These are phyloP conservation scores for Ustilago hordei DNA, from an alignment of 1,284 basidiomycete species.

Conservation along the genomic window DNA sequence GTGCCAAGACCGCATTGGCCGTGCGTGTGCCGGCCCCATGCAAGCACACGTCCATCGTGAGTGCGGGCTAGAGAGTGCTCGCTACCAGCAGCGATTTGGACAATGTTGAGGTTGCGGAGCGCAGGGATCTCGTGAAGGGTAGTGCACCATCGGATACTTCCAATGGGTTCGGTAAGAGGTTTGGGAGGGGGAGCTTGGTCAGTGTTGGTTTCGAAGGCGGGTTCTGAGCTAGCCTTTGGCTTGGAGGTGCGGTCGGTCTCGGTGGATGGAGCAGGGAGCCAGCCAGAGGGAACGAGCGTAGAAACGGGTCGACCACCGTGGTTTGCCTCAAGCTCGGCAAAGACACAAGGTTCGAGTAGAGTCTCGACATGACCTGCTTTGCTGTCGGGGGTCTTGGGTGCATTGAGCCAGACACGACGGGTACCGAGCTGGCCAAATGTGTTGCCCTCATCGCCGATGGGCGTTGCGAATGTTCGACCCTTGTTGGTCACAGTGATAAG, in stretches of 20 bases:
- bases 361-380: constrained; percentile 71
- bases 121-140: constrained; percentile 83
- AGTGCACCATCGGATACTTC: constrained; percentile 78
- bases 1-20: constrained; percentile 86
- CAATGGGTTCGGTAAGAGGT: constrained; percentile 68
- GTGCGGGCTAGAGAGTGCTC: constrained; percentile 77
- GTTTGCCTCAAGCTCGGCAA: constrained; percentile 62
- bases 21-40: constrained; percentile 63
- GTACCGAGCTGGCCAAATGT: constrained; percentile 83
- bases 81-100: constrained; percentile 80
- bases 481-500: constrained; percentile 84
- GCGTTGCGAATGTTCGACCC: constrained; percentile 84
- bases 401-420: constrained; percentile 69
- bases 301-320: constrained; percentile 69
- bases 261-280: constrained; percentile 67
- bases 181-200: constrained; percentile 37
- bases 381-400: constrained; percentile 72
- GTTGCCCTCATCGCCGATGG: constrained; percentile 83
- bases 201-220: constrained; percentile 46
- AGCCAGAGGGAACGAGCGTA: constrained; percentile 50
- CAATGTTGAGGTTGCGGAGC: constrained; percentile 76
- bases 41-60: constrained; percentile 79
- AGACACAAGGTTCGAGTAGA: constrained; percentile 56
- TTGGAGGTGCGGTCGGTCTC: constrained; percentile 30
- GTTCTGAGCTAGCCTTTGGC: constrained; percentile 20